Base-by-base conservation (phyloP, 805 yeast species). In the Teunomyces kruisii region DNA sequence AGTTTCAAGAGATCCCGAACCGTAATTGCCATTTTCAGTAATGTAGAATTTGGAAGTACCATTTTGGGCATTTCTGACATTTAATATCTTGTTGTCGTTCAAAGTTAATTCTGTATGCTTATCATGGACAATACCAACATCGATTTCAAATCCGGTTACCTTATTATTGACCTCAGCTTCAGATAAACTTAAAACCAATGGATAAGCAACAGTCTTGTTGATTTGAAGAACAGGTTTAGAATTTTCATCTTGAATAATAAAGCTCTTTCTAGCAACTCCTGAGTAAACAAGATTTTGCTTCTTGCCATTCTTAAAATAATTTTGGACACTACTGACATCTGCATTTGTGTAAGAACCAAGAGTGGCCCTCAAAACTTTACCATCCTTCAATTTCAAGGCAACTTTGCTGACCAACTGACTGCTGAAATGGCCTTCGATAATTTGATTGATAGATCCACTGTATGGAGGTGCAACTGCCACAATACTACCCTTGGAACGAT, bases 21-120 rank as follows among this genome's bases (percentile, higher is more conserved):
- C 83, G 48, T 65, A 60, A 50, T 77, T 76, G 2, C 80, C 80
- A 8, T 46, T 36, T n/a, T 74, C 74, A 6, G 76, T 62, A 3
- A 76, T 36, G 1, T 72, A 66, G 51, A 61, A 76, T 7, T 49
- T 49, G 0, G 83, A 74, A 2, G 75, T 65, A 16, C 82, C 83
- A 37, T 70, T 67, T 50, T 78, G 80, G 17, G 50, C 48, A 7
- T 62, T 57, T 22, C 51, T 44, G 19, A 66, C 49, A 9, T 59
- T 49, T 44, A 68, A 42, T 4, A 62, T 52, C 8, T 36, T 44
- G 44, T 30, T 46, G 35, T 15, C 49, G 14, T 36, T 64, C 61
- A 49, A 62, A 43, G 13, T 56, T 37, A 32, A 42, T 9, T 37
- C 53, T 45, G 40, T 51, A 26, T 9, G 48, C 46, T 26, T 52